Evolutionary conservation across 1,139 yeast species (phyloP).

Genomic region (Yarrowia galli): DNA sequence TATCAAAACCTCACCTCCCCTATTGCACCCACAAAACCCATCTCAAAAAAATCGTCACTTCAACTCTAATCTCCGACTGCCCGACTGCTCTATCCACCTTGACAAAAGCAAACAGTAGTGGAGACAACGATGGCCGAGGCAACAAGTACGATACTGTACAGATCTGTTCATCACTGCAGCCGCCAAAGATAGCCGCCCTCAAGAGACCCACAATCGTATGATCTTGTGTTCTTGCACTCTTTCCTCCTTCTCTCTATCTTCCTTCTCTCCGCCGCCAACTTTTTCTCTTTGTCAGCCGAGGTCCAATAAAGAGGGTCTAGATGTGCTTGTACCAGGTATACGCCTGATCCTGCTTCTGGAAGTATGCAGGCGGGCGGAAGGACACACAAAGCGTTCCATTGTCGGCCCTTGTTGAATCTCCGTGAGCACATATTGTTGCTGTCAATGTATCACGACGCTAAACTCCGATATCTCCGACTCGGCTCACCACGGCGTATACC

Average conservation of each 20-base stretch:
- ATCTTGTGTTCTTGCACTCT: no score
- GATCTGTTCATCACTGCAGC: no score
- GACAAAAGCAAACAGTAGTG: no score
- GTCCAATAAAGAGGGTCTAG: background rate
- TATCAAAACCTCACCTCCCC: no score
- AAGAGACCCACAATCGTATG: background rate
- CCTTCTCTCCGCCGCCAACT: background rate
- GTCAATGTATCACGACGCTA: background rate
- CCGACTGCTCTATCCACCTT: no score
- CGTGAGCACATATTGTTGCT: background rate
- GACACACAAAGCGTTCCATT: no score
- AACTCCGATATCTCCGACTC: slow-evolving; percentile 24
- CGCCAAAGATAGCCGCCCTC: background rate
- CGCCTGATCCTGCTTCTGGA: background rate
- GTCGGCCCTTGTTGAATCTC: background rate
- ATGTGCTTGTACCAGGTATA: no score
- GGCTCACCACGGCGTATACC: background rate
- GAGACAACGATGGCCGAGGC: background rate
- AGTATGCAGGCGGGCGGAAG: background rate
- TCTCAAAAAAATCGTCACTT: background rate
- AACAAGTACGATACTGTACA: no score
- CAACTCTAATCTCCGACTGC: slow-evolving; percentile 8
- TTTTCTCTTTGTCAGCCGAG: background rate
- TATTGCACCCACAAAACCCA: background rate
- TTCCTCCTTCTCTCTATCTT: background rate